Base-by-base conservation (phyloP, 1,284 basidiomycete species). In the Phellopilus nigrolimitatus region DNA sequence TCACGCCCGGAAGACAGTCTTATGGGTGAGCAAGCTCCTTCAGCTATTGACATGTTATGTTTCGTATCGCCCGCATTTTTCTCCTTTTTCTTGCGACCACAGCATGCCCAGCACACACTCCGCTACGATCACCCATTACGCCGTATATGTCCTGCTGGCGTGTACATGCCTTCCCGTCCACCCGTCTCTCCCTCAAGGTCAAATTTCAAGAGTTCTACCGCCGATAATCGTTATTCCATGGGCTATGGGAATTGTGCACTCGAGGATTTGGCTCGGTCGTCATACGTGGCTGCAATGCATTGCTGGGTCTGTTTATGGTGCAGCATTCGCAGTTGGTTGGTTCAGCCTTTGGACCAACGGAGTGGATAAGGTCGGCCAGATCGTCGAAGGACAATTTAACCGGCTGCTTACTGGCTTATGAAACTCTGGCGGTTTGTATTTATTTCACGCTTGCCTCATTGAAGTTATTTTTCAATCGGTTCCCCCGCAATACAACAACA, bases 61-160 rank as follows among this genome's bases (percentile, higher is more conserved):
- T 56, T 37, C 10, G 56, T 62, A 36, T 51, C 55, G 37, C 28
- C 10, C 15, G 6, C 41, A 47, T 51, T 57, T 40, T 17, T 40
- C 54, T 12, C 4, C 8, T 25, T 36, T 37, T 10, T 42, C 30
- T 21, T 36, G 12, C 48, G 8, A 51, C 57, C 3, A 2, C 62
- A 61, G 89, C 2, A 93, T 94, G 90, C 91, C 91, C 3, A 90
- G 86, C 47, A 94, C 91, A 2, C 91, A 95, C 64, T 87, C 89
- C 3, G 86, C 88, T 2, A 73, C 76, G 1, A 85, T 90, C 57
- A 74, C 78, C 0, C 93, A 79, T 68, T 89, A 80, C 64, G 79
- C 80, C 13, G 70, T 76, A 4, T 93, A 86, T 62, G 75, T 87
- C 34, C 61, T 76, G 17, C 72, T 91, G 8, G 78, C 82, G 6